These are phyloP conservation scores for Colletotrichum lindemuthianum DNA, from an alignment of 2,329 filamentous ascomycete species.

Conservation along the genomic window DNA sequence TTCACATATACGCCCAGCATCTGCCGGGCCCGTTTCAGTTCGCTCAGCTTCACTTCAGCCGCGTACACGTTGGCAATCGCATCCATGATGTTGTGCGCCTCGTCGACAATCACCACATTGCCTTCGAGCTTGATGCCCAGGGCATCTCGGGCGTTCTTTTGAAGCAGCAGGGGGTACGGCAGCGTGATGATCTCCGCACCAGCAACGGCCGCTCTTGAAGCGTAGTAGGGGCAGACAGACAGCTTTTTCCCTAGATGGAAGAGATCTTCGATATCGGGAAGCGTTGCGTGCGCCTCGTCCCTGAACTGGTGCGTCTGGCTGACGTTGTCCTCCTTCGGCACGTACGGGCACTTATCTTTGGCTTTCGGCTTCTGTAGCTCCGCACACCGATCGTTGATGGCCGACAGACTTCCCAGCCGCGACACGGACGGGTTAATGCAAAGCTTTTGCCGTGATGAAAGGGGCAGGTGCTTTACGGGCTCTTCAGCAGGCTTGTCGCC, in stretches of 20 bases:
- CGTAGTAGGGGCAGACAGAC: conserved; percentile 93
- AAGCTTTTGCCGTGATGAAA: conserved; percentile 86
- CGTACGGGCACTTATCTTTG: conserved; percentile 76
- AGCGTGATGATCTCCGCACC: conserved; percentile 90
- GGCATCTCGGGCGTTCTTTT: conserved; percentile 87
- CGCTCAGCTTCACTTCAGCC: conserved; percentile 76
- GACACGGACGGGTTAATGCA: conserved; percentile 91
- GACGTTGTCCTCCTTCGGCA: conserved; percentile 82
- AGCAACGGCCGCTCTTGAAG: conserved; percentile 85
- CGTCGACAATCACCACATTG: conserved; percentile 94
- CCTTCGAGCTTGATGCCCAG: conserved; percentile 86
- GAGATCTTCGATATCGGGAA: conserved; percentile 95
- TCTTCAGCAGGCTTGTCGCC: conserved; percentile 39
- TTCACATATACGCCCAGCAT: conserved; percentile 86
- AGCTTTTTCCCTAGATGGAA: conserved; percentile 80
- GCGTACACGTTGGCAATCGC: conserved; percentile 90
- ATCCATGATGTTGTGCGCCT: conserved; percentile 98
- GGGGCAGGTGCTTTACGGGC: conserved; percentile 79
- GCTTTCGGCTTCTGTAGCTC: conserved; percentile 84
- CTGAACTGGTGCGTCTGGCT: conserved; percentile 81
- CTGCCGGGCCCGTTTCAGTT: conserved; percentile 76
- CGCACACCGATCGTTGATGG: conserved; percentile 92
- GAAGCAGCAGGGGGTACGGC: conserved; percentile 89
- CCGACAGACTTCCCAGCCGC: conserved; percentile 74
- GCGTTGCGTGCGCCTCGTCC: conserved; percentile 82